Percentiles rank a stretch among this genome's conserved stretches.
Conservation (phyloP, 768 basidiomycete species). For the Russula olivacea region DNA sequence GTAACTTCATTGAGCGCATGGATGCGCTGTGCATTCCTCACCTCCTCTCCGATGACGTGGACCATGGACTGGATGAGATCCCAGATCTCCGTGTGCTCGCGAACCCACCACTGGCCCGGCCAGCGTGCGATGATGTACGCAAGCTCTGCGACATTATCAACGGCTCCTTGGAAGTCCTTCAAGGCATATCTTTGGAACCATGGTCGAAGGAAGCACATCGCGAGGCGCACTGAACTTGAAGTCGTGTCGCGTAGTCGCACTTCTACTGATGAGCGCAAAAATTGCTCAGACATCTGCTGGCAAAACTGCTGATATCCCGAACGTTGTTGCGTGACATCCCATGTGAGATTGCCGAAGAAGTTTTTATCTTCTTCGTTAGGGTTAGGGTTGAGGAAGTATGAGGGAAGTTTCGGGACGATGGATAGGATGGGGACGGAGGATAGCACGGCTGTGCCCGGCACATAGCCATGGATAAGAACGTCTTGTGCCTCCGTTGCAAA, state of each 20-base stretch:
- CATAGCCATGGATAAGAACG: constrained; percentile 63
- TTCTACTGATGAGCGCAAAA: constrained; percentile 50
- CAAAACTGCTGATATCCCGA: constrained; percentile 65
- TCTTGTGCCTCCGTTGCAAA: constrained; percentile 72
- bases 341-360: constrained; percentile 37
- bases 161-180: constrained; percentile 37
- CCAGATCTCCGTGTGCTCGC: constrained; percentile 57
- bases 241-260: constrained; percentile 60
- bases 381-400: constrained; percentile 51
- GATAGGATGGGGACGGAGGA: constrained; percentile 63
- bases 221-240: constrained; percentile 59
- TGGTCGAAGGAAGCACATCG: constrained; percentile 59
- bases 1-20: constrained; percentile 42
- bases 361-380: constrained; percentile 31
- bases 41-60: constrained; percentile 58
- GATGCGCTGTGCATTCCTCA: constrained; percentile 44
- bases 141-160: constrained; percentile 35
- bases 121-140: constrained; percentile 40
- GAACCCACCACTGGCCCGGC: constrained; percentile 65
- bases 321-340: constrained; percentile 58
- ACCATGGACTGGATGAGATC: constrained; percentile 54
- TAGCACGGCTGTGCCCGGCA: constrained; percentile 60
- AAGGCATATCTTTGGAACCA: constrained; percentile 56
- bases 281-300: constrained; percentile 58
- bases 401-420: constrained; percentile 61